phyloP scores from a whole-genome alignment of 768 basidiomycete genomes.

The Boletus vinaceobasis region DNA sequence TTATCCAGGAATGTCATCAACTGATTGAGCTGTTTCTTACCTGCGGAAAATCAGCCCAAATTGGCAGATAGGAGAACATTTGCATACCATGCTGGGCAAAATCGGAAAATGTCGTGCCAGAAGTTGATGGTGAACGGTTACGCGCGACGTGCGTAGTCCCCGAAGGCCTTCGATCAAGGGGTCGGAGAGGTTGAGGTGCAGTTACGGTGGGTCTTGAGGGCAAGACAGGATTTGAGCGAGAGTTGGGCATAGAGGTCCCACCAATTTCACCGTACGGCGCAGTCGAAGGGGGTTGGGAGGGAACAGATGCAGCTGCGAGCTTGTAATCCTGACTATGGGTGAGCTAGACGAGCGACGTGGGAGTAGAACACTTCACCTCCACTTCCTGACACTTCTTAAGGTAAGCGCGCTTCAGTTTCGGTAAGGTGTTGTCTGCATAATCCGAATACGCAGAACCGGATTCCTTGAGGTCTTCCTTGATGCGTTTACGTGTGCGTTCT shows the following conservation, averaged over 20 bases:
- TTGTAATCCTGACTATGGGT: conserved; percentile 58
- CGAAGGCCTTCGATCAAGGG: conserved; percentile 73
- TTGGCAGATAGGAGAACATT: not conserved
- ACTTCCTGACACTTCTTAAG: conserved; percentile 83
- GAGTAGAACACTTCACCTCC: conserved; percentile 51
- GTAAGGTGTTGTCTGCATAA: conserved; percentile 74
- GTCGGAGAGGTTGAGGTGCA: conserved; percentile 70
- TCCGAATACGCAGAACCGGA: conserved; percentile 76
- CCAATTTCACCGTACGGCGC: conserved; percentile 34
- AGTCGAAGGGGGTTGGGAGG: conserved; percentile 25
- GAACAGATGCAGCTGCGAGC: conserved; percentile 37
- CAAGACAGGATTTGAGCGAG: conserved; percentile 45
- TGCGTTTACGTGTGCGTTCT: conserved; percentile 85
- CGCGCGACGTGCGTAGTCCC: conserved; percentile 50
- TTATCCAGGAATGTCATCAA: conserved; percentile 85
- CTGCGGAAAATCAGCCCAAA: conserved; percentile 32
- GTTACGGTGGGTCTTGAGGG: conserved; percentile 55
- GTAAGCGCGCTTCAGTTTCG: conserved; percentile 77
- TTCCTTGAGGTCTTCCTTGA: conserved; percentile 87
- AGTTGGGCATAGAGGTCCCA: conserved; percentile 30
- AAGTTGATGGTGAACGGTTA: conserved; percentile 78
- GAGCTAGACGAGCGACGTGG: conserved; percentile 5
- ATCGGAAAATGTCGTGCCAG: conserved; percentile 79
- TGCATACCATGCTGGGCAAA: conserved; percentile 72
- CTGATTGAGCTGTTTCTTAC: conserved; percentile 84